phyloP scores from a whole-genome alignment of 208 protist species.

The Endotrypanum monterogeii region DNA sequence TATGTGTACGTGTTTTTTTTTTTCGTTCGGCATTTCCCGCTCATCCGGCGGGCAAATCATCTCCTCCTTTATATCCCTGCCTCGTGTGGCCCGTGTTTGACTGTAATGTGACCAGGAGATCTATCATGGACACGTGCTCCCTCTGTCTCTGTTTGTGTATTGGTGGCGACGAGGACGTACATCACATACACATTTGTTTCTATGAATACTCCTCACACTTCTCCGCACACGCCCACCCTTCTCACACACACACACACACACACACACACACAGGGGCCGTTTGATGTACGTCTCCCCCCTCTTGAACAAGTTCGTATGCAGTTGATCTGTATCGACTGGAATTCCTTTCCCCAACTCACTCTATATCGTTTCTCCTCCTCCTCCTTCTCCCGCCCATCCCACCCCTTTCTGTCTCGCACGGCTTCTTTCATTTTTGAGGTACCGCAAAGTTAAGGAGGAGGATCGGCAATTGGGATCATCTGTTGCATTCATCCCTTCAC shows the following conservation, averaged over 20 bases:
- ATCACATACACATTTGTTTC: too few relatives aligned
- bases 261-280: too few relatives aligned
- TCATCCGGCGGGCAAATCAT: too few relatives aligned
- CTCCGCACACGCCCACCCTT: too few relatives aligned
- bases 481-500: constrained; percentile 5
- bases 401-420: background rate
- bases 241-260: too few relatives aligned
- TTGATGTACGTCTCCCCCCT: background rate
- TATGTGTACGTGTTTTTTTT: background rate
- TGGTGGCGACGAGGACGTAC: too few relatives aligned
- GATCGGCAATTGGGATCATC: background rate
- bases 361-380: background rate
- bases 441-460: background rate
- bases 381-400: background rate
- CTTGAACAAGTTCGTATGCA: background rate
- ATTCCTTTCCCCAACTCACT: background rate
- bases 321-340: background rate
- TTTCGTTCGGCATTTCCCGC: too few relatives aligned
- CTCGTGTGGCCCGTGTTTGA: too few relatives aligned
- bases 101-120: too few relatives aligned
- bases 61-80: too few relatives aligned
- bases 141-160: constrained; percentile 1
- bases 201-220: too few relatives aligned
- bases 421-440: background rate
- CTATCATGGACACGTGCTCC: too few relatives aligned